Evolutionary conservation across 306 rosid species (phyloP).

Genomic region (Cicer cuneatum): DNA sequence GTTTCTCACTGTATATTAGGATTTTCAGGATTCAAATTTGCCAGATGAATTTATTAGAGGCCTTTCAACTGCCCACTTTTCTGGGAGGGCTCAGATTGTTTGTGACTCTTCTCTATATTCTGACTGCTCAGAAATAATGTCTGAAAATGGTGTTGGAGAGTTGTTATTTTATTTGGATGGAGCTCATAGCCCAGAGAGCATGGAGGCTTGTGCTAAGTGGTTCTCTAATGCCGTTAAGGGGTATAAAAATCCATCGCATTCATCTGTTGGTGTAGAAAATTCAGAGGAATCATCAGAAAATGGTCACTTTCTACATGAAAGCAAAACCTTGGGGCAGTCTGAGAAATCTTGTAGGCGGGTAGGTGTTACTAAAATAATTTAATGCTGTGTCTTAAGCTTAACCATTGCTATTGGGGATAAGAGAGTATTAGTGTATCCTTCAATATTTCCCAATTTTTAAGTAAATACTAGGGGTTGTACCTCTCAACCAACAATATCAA

Average conservation of each 20-base stretch:
- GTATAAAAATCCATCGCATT: conserved; percentile 42
- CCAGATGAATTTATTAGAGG: conserved; percentile 72
- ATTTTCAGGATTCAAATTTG: conserved; percentile 51
- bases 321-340: conserved; percentile 38
- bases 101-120: conserved; percentile 49
- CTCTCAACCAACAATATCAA: conserved; percentile 14
- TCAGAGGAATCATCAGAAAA: conserved; percentile 45
- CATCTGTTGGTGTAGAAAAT: conserved; percentile 40
- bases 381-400: conserved; percentile 9
- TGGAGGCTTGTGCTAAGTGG: conserved; percentile 65
- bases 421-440: conserved; percentile 22
- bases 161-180: conserved; percentile 83
- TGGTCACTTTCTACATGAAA: conserved; percentile 44
- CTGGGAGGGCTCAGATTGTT: conserved; percentile 78
- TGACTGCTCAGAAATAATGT: conserved; percentile 35
- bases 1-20: conserved; percentile 30
- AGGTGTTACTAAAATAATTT: conserved; percentile 29
- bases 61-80: conserved; percentile 65
- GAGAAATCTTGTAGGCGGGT: conserved; percentile 46
- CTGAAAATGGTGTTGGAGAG: conserved; percentile 56
- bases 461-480: neutral
- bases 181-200: conserved; percentile 92
- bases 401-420: conserved; percentile 2
- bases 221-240: conserved; percentile 50
- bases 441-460: conserved; percentile 5